A percentile compares a stretch with the other conserved stretches of the same genome.
phyloP scores from a whole-genome alignment of 2,329 filamentous ascomycete species.

The Hymenoscyphus salicellus region DNA sequence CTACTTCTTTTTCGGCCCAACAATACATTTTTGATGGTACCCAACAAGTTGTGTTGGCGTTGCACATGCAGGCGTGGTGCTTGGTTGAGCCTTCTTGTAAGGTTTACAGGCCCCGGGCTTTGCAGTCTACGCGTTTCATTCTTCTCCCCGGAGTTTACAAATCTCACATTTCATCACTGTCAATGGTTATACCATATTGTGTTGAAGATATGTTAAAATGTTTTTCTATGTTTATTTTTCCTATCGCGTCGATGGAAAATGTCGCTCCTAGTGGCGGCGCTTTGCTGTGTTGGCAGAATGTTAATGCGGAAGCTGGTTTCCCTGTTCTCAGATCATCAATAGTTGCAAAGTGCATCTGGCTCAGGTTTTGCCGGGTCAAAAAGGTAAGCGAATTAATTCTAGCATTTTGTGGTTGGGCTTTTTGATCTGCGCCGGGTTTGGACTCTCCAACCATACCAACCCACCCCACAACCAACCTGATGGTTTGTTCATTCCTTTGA shows the following conservation, averaged over 20 bases:
- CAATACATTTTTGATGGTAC: not conserved
- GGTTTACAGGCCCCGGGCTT: not conserved
- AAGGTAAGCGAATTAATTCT: constrained; percentile 1
- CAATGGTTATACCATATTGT: not conserved
- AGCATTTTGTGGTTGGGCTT: not conserved
- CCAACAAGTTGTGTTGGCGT: not conserved
- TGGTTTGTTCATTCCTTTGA: not conserved
- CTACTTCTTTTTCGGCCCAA: not conserved
- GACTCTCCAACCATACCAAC: constrained; percentile 1
- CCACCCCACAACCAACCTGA: not conserved
- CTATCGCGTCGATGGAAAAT: not conserved
- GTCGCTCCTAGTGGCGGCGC: not conserved
- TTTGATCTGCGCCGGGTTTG: not conserved
- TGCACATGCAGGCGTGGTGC: constrained; percentile 1
- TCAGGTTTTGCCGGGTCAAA: not conserved
- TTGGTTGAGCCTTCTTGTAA: not conserved
- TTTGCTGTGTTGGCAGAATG: not conserved
- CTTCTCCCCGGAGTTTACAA: not conserved
- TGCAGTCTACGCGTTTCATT: not conserved
- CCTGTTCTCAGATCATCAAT: constrained; percentile 4
- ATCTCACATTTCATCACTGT: not conserved
- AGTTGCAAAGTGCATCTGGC: constrained; percentile 1
- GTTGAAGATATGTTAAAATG: not conserved
- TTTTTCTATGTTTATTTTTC: not conserved
- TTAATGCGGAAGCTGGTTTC: not conserved